phyloP scores from a whole-genome alignment of 108 stramenopile species.

The Schizochytrium sp. region DNA sequence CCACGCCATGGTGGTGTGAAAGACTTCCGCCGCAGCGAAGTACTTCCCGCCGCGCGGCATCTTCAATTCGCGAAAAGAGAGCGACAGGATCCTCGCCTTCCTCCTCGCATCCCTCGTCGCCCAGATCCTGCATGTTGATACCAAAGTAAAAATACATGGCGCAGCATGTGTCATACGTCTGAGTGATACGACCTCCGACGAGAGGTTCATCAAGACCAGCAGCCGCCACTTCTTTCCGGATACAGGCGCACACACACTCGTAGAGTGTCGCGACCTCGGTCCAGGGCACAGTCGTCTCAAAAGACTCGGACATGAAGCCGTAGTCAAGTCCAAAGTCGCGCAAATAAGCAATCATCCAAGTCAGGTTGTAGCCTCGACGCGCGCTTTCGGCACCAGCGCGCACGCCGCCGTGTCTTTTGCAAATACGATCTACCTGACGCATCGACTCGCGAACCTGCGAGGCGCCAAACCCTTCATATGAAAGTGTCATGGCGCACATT shows the following conservation, averaged over 20 bases:
- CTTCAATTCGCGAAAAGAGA: slow-evolving; percentile 65
- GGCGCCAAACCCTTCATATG: slow-evolving; percentile 63
- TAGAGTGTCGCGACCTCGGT: slow-evolving; percentile 58
- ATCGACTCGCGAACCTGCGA: background rate
- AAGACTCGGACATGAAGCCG: slow-evolving; percentile 73
- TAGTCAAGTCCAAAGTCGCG: slow-evolving; percentile 85
- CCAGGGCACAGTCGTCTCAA: slow-evolving; percentile 86
- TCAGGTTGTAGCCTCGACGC: slow-evolving; percentile 75
- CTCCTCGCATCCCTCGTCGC: background rate
- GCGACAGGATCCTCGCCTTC: slow-evolving; percentile 37
- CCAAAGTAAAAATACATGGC: slow-evolving; percentile 89
- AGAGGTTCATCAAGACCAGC: slow-evolving; percentile 68
- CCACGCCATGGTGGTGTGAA: slow-evolving; percentile 87
- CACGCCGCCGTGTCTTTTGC: slow-evolving; percentile 56
- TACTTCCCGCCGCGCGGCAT: slow-evolving; percentile 71
- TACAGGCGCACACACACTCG: slow-evolving; percentile 55
- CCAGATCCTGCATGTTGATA: slow-evolving; percentile 59
- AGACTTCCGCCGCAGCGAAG: slow-evolving; percentile 71
- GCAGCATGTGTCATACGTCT: slow-evolving; percentile 85
- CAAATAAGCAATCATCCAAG: slow-evolving; percentile 85
- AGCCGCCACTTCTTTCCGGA: slow-evolving; percentile 51
- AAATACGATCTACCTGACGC: slow-evolving; percentile 37
- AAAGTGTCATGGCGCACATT: slow-evolving; percentile 72
- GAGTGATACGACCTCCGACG: slow-evolving; percentile 74
- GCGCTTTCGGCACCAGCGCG: slow-evolving; percentile 64